A percentile compares a stretch with the other conserved stretches of the same genome.
These are phyloP conservation scores for Hypomyces perniciosus DNA, from an alignment of 2,329 filamentous ascomycete genomes.

Conservation along the genomic window DNA sequence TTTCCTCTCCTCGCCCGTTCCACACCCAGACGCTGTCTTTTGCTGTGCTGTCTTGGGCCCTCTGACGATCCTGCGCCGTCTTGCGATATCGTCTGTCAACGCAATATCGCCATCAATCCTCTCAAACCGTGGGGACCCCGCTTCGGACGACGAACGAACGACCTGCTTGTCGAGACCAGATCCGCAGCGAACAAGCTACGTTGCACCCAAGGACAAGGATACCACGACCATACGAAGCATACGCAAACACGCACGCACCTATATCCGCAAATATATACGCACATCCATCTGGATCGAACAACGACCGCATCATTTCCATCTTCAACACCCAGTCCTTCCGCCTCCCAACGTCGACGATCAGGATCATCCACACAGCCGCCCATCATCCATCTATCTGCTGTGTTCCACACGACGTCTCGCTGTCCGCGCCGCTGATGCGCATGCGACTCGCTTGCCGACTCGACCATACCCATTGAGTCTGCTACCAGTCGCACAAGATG, in stretches of 20 bases:
- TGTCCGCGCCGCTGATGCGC: slow-evolving; percentile 9
- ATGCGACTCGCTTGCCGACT: slow-evolving; percentile 12
- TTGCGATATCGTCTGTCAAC: background rate
- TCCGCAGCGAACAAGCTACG: background rate
- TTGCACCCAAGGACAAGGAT: background rate
- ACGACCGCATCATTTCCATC: background rate
- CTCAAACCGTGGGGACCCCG: background rate
- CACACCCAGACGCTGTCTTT: too few relatives aligned
- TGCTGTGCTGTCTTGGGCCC: too few relatives aligned
- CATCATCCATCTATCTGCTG: background rate
- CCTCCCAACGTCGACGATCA: background rate
- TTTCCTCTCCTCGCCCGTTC: too few relatives aligned
- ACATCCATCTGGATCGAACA: too few relatives aligned
- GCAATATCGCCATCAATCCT: background rate
- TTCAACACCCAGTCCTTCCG: background rate
- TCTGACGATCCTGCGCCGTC: background rate
- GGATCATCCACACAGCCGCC: background rate
- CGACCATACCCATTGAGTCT: slow-evolving; percentile 8
- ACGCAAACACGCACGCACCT: background rate
- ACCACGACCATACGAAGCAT: background rate
- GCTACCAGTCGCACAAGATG: slow-evolving; percentile 42
- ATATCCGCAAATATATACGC: too few relatives aligned
- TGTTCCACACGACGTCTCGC: slow-evolving; percentile 4
- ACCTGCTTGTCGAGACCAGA: background rate
- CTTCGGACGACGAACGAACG: background rate